Base-by-base conservation (phyloP, 202 grass and related monocot genomes). In the Elaeis oleifera region DNA sequence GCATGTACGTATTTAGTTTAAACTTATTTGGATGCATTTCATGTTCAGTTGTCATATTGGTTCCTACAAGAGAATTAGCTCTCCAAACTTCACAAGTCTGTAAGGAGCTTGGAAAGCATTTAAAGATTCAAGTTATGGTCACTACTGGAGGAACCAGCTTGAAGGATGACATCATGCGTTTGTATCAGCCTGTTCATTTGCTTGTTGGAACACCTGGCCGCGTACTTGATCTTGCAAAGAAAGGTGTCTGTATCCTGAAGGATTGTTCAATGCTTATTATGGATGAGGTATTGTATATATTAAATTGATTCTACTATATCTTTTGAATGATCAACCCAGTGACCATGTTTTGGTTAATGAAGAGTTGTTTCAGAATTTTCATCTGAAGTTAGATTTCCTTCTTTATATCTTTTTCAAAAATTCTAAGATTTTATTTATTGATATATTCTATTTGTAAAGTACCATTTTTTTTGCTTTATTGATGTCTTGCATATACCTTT, bases 1-100 rank as follows among this genome's bases (percentile, higher is more conserved):
- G 36, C 8, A 39, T 39, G 6, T 13, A 39, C 36, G 13, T 39
- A 8, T 39, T 39, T 39, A 13, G 6, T 11, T 49, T 16, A 49
- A 49, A 3, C 21, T 50, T 20, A 17, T 49, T 18, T 9, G 6
- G 16, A 11, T 70, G 3, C 54, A 74, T 76, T 58, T 76, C 14
- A 55, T 77, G 16, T 78, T 63, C 68, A 95, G 90, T 83, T 90
- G 86, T 90, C 63, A 95, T 95, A 82, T 80, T 96, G 84, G 86
- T 96, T 58, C 90, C 90, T 17, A 96, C 90, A 70, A 87, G 90
- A 61, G 90, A 96, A 80, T 76, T 96, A 78, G 90, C 90, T 63
- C 59, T 96, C 60, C 90, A 96, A 44, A 96, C 90, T 53, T 96
- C 90, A 56, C 90, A 96, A 83, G 86, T 96, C 67, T 96, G 90